These are phyloP conservation scores for Fusarium coffeatum DNA, from an alignment of 2,329 filamentous ascomycete species.

Conservation along the genomic window DNA sequence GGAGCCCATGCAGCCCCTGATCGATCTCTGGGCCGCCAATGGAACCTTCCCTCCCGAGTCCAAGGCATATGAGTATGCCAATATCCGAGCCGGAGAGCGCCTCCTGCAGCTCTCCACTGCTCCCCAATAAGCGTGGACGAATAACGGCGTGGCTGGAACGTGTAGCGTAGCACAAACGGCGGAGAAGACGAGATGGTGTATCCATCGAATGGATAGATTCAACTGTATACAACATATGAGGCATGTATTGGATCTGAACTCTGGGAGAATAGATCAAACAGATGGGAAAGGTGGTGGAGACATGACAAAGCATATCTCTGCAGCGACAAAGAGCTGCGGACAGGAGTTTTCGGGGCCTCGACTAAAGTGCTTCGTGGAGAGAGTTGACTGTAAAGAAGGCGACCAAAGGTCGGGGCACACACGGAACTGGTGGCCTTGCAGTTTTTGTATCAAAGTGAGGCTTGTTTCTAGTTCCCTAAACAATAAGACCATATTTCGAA, in stretches of 20 bases:
- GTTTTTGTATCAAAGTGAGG: constrained; percentile 33
- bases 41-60: constrained; percentile 85
- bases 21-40: constrained; percentile 91
- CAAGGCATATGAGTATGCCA: constrained; percentile 74
- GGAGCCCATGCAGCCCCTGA: constrained; percentile 94
- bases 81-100: constrained; percentile 69
- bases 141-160: constrained; percentile 5
- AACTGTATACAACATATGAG: constrained; percentile 39
- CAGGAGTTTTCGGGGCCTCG: constrained; percentile 38
- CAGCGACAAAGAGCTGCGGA: constrained; percentile 40
- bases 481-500: constrained; percentile 40
- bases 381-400: constrained; percentile 27
- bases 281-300: constrained; percentile 4
- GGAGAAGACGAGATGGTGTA: constrained; percentile 24
- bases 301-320: constrained; percentile 35
- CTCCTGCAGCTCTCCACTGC: constrained; percentile 63
- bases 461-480: constrained; percentile 28
- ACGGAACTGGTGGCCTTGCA: constrained; percentile 18
- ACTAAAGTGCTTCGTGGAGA: constrained; percentile 25
- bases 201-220: constrained; percentile 16
- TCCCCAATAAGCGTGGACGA: constrained; percentile 40
- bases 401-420: constrained; percentile 18
- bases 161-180: constrained; percentile 28
- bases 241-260: constrained; percentile 30
- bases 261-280: constrained; percentile 13